These are phyloP conservation scores for Periconia digitata DNA, from an alignment of 2,329 filamentous ascomycete species.

Conservation along the genomic window DNA sequence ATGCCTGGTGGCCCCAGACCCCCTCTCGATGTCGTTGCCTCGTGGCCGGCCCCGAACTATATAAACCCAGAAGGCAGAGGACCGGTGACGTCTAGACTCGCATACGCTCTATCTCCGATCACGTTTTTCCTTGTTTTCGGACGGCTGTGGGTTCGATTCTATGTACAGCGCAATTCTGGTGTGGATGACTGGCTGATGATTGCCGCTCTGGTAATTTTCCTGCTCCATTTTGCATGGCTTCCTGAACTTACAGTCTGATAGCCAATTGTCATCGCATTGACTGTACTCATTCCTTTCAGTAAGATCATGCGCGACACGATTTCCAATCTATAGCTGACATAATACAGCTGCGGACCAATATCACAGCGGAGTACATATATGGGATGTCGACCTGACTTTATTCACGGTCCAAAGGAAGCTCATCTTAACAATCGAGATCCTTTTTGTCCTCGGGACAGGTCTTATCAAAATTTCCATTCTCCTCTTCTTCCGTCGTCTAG, in stretches of 20 bases:
- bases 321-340: conserved; percentile 7
- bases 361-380: conserved; percentile 27
- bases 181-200: conserved; percentile 36
- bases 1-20: conserved; percentile 34
- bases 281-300: conserved; percentile 24
- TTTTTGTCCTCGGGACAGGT: conserved; percentile 28
- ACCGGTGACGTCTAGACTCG: conserved; percentile 17
- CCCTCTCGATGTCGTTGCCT: conserved; percentile 24
- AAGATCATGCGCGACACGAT: background rate
- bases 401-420: conserved; percentile 25
- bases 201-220: conserved; percentile 20
- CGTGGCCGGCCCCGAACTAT: conserved; percentile 29
- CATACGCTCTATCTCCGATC: conserved; percentile 24
- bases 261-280: conserved; percentile 20
- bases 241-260: conserved; percentile 8
- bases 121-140: conserved; percentile 23
- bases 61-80: conserved; percentile 22
- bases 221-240: background rate
- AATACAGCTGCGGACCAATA: conserved; percentile 12
- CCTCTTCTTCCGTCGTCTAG: conserved; percentile 32
- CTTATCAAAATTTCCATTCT: conserved; percentile 38
- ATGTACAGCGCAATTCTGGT: conserved; percentile 25
- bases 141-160: conserved; percentile 30
- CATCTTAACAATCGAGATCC: conserved; percentile 24
- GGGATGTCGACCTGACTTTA: conserved; percentile 24